Conservation (phyloP, 2,329 filamentous ascomycete genomes). For the Chrysoporthe cubensis region DNA sequence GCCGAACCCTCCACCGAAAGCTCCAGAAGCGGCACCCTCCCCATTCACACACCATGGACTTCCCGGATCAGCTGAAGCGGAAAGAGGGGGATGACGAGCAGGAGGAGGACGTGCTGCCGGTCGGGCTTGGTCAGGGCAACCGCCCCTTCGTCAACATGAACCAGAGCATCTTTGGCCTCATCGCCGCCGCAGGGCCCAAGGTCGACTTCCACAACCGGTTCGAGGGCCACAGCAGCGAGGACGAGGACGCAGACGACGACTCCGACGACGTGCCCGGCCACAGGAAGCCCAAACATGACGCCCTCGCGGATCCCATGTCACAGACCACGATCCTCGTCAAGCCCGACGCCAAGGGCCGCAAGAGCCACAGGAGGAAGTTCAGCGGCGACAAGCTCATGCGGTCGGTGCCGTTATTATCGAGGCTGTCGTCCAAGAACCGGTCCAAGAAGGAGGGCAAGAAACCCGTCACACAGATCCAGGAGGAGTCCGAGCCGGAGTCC, state of each 20-base stretch:
- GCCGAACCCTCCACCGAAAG: constrained; percentile 45
- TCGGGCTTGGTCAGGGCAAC: constrained; percentile 51
- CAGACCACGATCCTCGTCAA: constrained; percentile 46
- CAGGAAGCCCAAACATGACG: constrained; percentile 11
- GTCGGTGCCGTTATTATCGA: constrained; percentile 65
- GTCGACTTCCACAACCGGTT: constrained; percentile 83
- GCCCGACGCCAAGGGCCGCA: constrained; percentile 33
- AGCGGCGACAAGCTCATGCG: constrained; percentile 69
- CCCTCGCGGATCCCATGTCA: constrained; percentile 36
- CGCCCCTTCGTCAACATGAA: constrained; percentile 73
- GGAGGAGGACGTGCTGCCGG: constrained; percentile 52
- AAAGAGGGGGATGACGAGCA: constrained; percentile 51
- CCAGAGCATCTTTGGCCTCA: constrained; percentile 91
- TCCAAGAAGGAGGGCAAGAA: constrained; percentile 48
- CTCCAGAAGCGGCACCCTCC: constrained; percentile 45
- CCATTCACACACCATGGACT: constrained; percentile 47
- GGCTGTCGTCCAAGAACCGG: constrained; percentile 45
- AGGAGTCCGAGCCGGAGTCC: constrained; percentile 36
- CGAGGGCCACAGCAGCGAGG: constrained; percentile 79
- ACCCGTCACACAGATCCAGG: constrained; percentile 42
- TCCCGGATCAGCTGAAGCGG: constrained; percentile 58
- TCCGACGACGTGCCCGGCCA: constrained; percentile 34
- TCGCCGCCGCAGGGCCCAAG: constrained; percentile 82
- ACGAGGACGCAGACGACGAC: constrained; percentile 68
- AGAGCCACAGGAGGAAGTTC: constrained; percentile 59